Evolutionary conservation across 2,329 filamentous ascomycete species (phyloP), one percentile per base, ranked within the genome.

Genomic region (Claviceps quebecensis): DNA sequence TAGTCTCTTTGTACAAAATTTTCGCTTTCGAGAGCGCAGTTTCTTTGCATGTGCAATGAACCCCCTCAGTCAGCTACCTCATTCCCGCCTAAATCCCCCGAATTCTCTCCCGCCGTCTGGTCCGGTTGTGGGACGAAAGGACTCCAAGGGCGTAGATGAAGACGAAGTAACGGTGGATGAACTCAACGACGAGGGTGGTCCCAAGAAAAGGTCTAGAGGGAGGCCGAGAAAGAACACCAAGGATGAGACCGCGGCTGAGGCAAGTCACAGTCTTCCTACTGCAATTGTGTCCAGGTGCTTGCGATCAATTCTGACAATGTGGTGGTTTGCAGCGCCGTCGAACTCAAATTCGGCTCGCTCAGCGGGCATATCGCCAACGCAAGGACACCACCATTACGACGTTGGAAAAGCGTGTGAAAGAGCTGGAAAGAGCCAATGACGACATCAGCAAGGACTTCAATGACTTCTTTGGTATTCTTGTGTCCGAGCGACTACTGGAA

Each of bases 301-400:
- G 11, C 9, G 29, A 34, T 4, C 29, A 3, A 39, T 41, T 45
- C 34, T 45, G 22, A 47, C 38, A 34, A 7, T 8, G 38, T 54
- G 47, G 41, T 29, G 41, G 47, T n/a, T n/a, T 29, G 41, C 41
- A 86, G 85, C 83, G 87, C 55, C 84, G 89, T 49, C 79, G 89
- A 51, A 91, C 87, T 5, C 89, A 95, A 63, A 93, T 95, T 56
- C 82, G 89, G 23, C 76, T 91, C 51, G 89, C 89, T 2, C 89
- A 95, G 65, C 75, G 88, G 57, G 87, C 87, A 1, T 95, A 95
- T 62, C 80, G 89, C 16, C 80, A 85, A 60, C 82, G 89, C 49
- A 95, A 95, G 67, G 89, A 95, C 62, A 83, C 77, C 22, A 85
- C 86, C 5, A 91, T 95, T 52, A 76, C 80, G 29, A 80, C 78